Evolutionary conservation across 768 basidiomycete genomes (phyloP), one percentile per base, ranked within the genome.

Genomic region (Leccinum rimulosum): DNA sequence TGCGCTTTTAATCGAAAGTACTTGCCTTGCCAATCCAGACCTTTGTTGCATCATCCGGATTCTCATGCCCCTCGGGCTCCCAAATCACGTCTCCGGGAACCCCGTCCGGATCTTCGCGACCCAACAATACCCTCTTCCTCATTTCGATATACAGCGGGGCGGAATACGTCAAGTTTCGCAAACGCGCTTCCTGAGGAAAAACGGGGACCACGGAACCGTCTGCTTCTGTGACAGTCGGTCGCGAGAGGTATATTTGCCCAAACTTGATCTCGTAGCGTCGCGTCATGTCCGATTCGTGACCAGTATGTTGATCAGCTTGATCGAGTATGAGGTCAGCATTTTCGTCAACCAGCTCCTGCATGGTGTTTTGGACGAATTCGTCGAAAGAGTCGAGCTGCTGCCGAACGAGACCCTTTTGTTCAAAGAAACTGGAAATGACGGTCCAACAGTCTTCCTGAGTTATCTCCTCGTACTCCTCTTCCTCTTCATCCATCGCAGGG

Each of bases 341-440:
- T 77, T 99, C 97, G 72, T 98, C 97, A 22, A 99, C 95, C 27
- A 99, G 82, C 73, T 98, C 97, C 75, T 98, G 96, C 95, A 99
- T 97, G 14, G 95, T 98, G 67, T 98, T 98, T 71, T 98, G 94
- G 35, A 99, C 93, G 69, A 98, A 99, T 76, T 98, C 96, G 72
- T 99, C 95, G 75, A 96, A 99, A 11, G 93, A 95, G 77, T 96
- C 95, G 55, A 98, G 85, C 73, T 99, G 97, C 72, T 99, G 97
- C 51, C 93, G 86, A 55, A 98, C 97, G 61, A 99, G 88, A 76
- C 96, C 96, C 74, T 96, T 97, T 73, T 94, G 91, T 62, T 93
- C 89, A 74, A 99, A 98, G 79, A 96, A 99, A 68, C 92, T 88
- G 62, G 92, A 89, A 67, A 98, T 98, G 70, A 99, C 89, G 43